Conservation (phyloP, 2,329 filamentous ascomycete genomes). For the Dichotomopilus funicola region DNA sequence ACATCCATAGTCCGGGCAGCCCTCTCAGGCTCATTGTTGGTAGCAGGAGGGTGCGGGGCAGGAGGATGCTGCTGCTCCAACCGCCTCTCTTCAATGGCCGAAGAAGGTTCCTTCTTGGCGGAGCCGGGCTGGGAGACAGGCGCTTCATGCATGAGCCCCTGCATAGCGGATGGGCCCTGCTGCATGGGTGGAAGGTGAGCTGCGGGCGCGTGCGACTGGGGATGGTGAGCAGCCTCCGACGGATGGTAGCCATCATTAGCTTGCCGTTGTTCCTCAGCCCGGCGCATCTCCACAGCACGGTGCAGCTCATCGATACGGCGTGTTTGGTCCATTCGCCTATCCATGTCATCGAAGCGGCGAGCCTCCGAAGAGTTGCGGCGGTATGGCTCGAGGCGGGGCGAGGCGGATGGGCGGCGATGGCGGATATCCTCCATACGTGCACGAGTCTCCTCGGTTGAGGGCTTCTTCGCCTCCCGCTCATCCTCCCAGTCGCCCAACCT, state of each 20-base stretch:
- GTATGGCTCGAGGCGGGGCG: constrained; percentile 55
- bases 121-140: constrained; percentile 39
- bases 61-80: constrained; percentile 36
- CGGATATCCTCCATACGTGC: constrained; percentile 80
- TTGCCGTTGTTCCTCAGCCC: constrained; percentile 59
- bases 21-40: constrained; percentile 65
- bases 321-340: constrained; percentile 51
- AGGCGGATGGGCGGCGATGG: constrained; percentile 71
- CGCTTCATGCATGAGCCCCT: constrained; percentile 46
- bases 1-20: constrained; percentile 94
- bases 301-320: constrained; percentile 51
- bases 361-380: constrained; percentile 73
- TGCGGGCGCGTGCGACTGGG: constrained; percentile 54
- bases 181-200: constrained; percentile 59
- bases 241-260: constrained; percentile 78
- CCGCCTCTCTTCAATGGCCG: constrained; percentile 48
- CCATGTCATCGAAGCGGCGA: constrained; percentile 54
- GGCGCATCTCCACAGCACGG: constrained; percentile 49
- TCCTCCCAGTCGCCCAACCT: constrained; percentile 90
- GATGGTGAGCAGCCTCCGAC: constrained; percentile 86
- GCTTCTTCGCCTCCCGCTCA: constrained; percentile 72
- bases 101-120: constrained; percentile 45
- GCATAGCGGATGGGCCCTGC: constrained; percentile 50
- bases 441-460: constrained; percentile 79
- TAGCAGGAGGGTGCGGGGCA: constrained; percentile 38